Percentiles rank a stretch among this genome's conserved stretches.
Evolutionary conservation across 2,329 filamentous ascomycete species (phyloP).

Genomic region (Xylaria digitata): DNA sequence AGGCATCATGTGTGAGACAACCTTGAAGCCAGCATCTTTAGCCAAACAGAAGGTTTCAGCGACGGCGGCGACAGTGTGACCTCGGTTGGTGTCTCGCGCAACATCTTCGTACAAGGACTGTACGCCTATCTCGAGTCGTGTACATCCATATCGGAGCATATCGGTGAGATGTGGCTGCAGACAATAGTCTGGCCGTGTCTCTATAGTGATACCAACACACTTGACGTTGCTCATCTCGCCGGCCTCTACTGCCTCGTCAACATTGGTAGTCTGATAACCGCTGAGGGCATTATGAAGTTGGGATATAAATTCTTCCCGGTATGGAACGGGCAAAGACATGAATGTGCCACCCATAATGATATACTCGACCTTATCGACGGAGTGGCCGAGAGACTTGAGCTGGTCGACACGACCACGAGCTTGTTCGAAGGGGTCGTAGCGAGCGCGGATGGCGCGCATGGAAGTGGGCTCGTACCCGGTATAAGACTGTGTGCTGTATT

Average conservation of each 20-base stretch:
- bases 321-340: conserved; percentile 92
- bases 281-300: conserved; percentile 97
- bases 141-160: conserved; percentile 98
- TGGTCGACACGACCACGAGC: conserved; percentile 95
- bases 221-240: conserved; percentile 98
- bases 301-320: conserved; percentile 92
- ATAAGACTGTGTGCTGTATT: conserved; percentile 99
- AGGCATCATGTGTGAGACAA: conserved; percentile 99
- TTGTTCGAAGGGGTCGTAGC: conserved; percentile 98
- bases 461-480: conserved; percentile 98
- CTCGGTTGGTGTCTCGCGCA: conserved; percentile 95
- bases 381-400: conserved; percentile 94
- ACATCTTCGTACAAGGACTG: conserved; percentile 98
- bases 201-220: conserved; percentile 98
- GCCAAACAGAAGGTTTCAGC: conserved; percentile 97
- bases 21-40: conserved; percentile 98
- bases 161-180: conserved; percentile 92
- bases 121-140: conserved; percentile 91
- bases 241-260: conserved; percentile 93
- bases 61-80: conserved; percentile 94
- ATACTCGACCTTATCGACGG: conserved; percentile 98
- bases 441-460: conserved; percentile 95
- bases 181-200: conserved; percentile 97
- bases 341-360: conserved; percentile 99
- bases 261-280: conserved; percentile 92